A percentile compares a stretch with the other conserved stretches of the same genome.
Evolutionary conservation across 179 eudicot species (phyloP).

Genomic region (Actinidia polygama): DNA sequence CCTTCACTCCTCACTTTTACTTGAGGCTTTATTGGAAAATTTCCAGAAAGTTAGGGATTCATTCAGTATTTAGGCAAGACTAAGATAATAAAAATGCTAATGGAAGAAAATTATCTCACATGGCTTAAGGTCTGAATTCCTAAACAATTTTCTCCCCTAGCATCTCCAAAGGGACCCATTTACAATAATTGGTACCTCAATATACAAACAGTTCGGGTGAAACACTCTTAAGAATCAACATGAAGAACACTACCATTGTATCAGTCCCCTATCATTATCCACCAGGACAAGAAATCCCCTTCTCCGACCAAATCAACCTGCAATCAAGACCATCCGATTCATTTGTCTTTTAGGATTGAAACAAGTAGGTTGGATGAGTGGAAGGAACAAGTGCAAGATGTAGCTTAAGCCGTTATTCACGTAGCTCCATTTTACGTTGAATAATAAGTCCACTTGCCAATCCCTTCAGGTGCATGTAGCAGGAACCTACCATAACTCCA

Average conservation of each 20-base stretch:
- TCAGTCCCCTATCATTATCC: not conserved
- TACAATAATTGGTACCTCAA: not conserved
- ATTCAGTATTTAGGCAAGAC: conserved; percentile 2
- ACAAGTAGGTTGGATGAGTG: too few relatives aligned
- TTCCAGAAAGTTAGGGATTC: not conserved
- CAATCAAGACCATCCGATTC: too few relatives aligned
- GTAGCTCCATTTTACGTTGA: too few relatives aligned
- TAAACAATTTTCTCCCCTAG: not conserved
- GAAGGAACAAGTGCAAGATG: too few relatives aligned
- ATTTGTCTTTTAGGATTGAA: too few relatives aligned
- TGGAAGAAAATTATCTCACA: not conserved
- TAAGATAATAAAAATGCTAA: not conserved
- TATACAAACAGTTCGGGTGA: not conserved
- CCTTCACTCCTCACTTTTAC: not conserved
- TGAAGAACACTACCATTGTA: not conserved
- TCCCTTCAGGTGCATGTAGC: conserved; percentile 3
- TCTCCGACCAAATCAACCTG: too few relatives aligned
- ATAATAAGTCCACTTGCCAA: too few relatives aligned
- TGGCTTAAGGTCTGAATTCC: not conserved
- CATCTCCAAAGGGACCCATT: not conserved
- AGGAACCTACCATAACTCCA: not conserved
- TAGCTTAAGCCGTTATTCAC: too few relatives aligned
- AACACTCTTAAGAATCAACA: not conserved
- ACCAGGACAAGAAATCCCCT: too few relatives aligned
- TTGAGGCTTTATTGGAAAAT: not conserved